Evolutionary conservation across 768 basidiomycete species (phyloP).

Genomic region (Holtermannia corniformis): DNA sequence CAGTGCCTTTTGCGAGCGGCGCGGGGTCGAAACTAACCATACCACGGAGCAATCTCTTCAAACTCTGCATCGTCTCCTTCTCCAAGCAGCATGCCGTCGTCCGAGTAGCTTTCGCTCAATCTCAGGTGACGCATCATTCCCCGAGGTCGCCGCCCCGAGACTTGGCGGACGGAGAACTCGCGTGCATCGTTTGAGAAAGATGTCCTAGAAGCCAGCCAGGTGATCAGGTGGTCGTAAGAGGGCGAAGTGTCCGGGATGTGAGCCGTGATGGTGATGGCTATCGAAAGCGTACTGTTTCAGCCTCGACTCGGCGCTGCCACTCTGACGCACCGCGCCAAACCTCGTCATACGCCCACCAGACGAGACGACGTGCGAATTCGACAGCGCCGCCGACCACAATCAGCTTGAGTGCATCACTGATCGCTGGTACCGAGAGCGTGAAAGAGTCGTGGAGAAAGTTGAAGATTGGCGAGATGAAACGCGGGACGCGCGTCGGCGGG

Average conservation of each 20-base stretch:
- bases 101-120: too few species aligned
- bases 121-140: not conserved
- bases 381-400: not conserved
- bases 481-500: too few species aligned
- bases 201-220: not conserved
- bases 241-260: not conserved
- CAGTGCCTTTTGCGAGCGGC: not conserved
- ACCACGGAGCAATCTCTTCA: not conserved
- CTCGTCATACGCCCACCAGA: not conserved
- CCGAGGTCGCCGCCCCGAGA: not conserved
- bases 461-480: not conserved
- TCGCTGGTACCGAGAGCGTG: not conserved
- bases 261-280: not conserved
- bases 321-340: not conserved
- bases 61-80: slow-evolving; percentile 22
- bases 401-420: not conserved
- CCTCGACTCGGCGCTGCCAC: not conserved
- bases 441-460: not conserved
- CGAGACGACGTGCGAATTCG: not conserved
- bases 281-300: too few species aligned
- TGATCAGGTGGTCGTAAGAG: not conserved
- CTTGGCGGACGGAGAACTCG: not conserved
- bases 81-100: slow-evolving; percentile 14
- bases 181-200: not conserved
- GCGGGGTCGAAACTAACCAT: not conserved